phyloP scores from a whole-genome alignment of 768 basidiomycete genomes.

The Xerocomus brunneocitrinus region DNA sequence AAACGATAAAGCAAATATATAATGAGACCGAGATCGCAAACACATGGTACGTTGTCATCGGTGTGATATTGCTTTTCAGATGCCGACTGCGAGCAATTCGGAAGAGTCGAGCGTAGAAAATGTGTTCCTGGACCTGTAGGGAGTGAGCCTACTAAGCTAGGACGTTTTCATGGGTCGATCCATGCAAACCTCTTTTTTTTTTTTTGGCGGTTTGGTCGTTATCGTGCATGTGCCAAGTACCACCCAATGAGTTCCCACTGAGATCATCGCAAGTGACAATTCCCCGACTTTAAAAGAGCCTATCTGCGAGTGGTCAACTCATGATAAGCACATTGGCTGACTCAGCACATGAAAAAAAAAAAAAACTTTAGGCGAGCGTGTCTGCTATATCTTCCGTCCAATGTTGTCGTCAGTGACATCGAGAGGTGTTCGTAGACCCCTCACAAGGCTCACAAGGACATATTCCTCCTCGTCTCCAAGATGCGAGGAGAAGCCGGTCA shows the following conservation, averaged over 20 bases:
- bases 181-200: no score
- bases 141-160: no score
- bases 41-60: background rate
- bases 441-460: conserved; percentile 29
- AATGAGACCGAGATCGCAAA: background rate
- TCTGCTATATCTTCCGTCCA: background rate
- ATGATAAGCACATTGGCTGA: conserved; percentile 4
- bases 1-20: background rate
- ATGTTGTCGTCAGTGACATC: conserved; percentile 27
- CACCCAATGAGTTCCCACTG: no score
- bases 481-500: conserved; percentile 40
- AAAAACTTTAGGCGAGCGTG: background rate
- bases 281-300: no score
- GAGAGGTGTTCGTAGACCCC: conserved; percentile 10
- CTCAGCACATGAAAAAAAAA: conserved; percentile 8
- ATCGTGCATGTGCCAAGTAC: no score
- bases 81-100: background rate
- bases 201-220: no score
- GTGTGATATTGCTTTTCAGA: background rate
- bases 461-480: conserved; percentile 35
- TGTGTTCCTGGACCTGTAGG: no score
- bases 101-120: background rate
- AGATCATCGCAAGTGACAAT: no score
- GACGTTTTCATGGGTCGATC: no score
- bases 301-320: no score